Base-by-base conservation (phyloP, 2,329 filamentous ascomycete genomes). In the Hypoxylon sp. region DNA sequence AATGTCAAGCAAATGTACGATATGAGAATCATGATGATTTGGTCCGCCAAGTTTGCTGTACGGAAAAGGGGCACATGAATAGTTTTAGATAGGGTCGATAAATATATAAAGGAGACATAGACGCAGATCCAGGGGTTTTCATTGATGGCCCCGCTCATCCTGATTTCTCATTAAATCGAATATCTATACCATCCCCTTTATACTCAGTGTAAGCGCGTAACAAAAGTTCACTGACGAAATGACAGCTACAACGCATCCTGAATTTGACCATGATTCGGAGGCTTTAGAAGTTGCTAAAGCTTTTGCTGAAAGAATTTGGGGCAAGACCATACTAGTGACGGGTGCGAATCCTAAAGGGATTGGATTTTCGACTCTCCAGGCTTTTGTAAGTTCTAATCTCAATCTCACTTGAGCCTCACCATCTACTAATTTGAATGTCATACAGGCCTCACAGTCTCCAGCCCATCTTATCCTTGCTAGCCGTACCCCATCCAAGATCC, bases 271-370 rank as follows among this genome's bases (percentile, higher is more conserved):
- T 1, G 64, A 75, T 0, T 82, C 81, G 14, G 77, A 80, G 64
- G 78, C 68, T n/a, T 55, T 77, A 7, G 78, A 81, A 21, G 79
- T 82, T 11, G 78, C 79, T 21, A 71, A 75, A 39, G 74, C 74
- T 14, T 81, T 82, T 55, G 67, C 73, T 7, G 70, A 74, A 5
- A 59, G 52, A 1, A 74, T 82, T 62, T 70, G 57, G 4, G 79
- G 77, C 23, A 82, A 79, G 71, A 80, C 77, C 5, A 71, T 78
- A 6, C 46, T 78, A 2, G 68, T 77, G 3, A 81, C 79, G 0
- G 79, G 79, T 21, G 76, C 76, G 9, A 80, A 80, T 54, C 73
- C 62, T 8, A 66, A 55, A 5, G 78, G 78, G 5, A 74, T 81
- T 45, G 79, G 78, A 0, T 79, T 75, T 56, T 47, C 74, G 3